phyloP scores from a whole-genome alignment of 2,329 filamentous ascomycete species.

The Plectosphaerella plurivora region DNA sequence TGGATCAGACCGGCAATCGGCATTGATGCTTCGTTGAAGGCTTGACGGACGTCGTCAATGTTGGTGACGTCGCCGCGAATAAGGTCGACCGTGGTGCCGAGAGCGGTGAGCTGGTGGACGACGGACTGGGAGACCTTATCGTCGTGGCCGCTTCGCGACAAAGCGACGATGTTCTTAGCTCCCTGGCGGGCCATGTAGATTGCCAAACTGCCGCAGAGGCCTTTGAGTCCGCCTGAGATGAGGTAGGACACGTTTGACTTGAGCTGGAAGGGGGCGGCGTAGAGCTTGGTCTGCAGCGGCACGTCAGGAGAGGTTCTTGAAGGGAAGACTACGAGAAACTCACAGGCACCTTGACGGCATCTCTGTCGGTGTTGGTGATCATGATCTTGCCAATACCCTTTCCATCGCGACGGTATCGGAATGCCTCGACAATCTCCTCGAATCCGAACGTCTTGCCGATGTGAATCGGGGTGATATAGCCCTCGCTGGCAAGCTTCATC shows the following conservation, averaged over 20 bases:
- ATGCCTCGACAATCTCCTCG: no score
- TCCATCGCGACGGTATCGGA: no score
- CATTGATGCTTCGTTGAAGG: conserved; percentile 2
- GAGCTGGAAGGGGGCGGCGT: no score
- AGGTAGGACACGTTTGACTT: conserved; percentile 22
- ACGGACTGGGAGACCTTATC: conserved; percentile 21
- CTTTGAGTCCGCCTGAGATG: conserved; percentile 30
- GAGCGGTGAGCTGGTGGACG: conserved; percentile 8
- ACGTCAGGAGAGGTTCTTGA: no score
- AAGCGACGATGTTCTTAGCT: conserved; percentile 23
- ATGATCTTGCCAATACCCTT: no score
- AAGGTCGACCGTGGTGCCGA: conserved; percentile 13
- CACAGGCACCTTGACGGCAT: no score
- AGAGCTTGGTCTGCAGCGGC: no score
- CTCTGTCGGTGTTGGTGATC: no score
- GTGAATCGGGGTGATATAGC: no score
- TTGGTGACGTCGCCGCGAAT: conserved; percentile 14
- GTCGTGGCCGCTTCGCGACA: conserved; percentile 21
- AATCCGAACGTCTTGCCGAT: no score
- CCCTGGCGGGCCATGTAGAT: conserved; percentile 25
- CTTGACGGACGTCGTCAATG: conserved; percentile 2
- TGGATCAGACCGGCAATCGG: conserved; percentile 20
- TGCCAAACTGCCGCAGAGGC: conserved; percentile 27
- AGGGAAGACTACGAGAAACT: no score
- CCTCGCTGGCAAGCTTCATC: no score